Evolutionary conservation across 768 basidiomycete species (phyloP), one percentile per base, ranked within the genome.

Genomic region (Podaxis pistillaris): DNA sequence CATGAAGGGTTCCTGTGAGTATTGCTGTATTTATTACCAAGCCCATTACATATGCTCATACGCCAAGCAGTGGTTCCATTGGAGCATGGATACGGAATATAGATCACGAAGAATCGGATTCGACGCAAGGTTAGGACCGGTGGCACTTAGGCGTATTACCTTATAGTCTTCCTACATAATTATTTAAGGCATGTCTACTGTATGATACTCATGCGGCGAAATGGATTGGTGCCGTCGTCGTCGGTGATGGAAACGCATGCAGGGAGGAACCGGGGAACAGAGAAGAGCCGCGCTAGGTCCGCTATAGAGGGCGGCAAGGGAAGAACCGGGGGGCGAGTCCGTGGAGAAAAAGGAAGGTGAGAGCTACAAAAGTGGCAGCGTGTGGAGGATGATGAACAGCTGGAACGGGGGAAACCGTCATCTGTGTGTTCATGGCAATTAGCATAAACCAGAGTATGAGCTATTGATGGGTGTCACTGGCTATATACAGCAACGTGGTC

Each of bases 21-120:
- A 49, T 28, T 55, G 57, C 49, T 44, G 64, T 49, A 57, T 67
- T 64, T 56, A 50, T 61, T 66, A 62, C 28, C 36, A 46, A 56
- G 11, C 19, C 2, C 4, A 19, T 2, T 44, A 57, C 46, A 61
- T 64, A 28, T 62, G 59, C 56, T 56, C 55, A 63, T 46, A 65
- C 26, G 50, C 15, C 50, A 64, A 62, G 49, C 68, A 95, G 94
- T 63, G 96, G 96, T 54, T 83, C 94, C 4, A 92, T 98, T 64
- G 96, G 96, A 4, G 97, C 97, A 51, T 99, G 96, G 96, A 90
- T 99, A 73, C 94, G 93, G 79, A 97, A 96, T 73, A 94, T 98
- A 64, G 90, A 87, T 59, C 75, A 82, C 37, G 76, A 77, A 56
- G 69, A 19, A 47, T 41, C 37, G 24, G 49, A 33, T 24, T 24